Conservation (phyloP, 2,329 filamentous ascomycete genomes). For the Bipolaris sorokiniana region DNA sequence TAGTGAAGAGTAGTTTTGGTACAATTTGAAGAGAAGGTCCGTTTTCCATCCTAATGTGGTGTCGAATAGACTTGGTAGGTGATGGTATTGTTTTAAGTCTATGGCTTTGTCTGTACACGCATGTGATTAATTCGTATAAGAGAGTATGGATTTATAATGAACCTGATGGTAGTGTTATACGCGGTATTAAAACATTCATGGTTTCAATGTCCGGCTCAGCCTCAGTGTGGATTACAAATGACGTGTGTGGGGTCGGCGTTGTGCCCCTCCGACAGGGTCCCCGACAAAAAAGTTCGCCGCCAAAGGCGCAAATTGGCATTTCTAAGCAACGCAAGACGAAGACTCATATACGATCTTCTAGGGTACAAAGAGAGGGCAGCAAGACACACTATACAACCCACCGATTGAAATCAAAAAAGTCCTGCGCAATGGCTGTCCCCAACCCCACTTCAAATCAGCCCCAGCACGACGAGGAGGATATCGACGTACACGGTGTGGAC, state of each 20-base stretch:
- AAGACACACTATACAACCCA: neutral
- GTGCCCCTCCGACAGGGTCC: conserved; percentile 25
- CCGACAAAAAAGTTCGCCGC: conserved; percentile 43
- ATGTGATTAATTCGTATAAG: neutral
- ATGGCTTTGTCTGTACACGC: neutral
- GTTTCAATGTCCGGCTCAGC: neutral
- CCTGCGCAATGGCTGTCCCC: conserved; percentile 32
- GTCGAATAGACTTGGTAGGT: neutral
- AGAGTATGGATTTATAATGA: neutral
- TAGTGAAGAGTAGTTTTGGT: neutral
- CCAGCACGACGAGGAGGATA: conserved; percentile 40
- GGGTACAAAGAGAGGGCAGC: neutral
- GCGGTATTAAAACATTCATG: neutral
- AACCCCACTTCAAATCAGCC: conserved; percentile 27
- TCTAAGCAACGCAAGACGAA: conserved; percentile 39
- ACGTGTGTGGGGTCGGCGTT: conserved; percentile 37
- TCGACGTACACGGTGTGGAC: conserved; percentile 65
- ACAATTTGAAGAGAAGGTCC: neutral
- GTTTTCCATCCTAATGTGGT: neutral
- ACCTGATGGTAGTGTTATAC: too few relatives aligned
- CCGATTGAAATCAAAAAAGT: neutral
- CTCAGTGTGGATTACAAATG: conserved; percentile 31
- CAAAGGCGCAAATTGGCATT: conserved; percentile 35
- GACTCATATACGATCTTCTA: conserved; percentile 19
- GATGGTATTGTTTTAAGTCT: neutral